Conservation (phyloP, 805 yeast genomes). For the Candida khao-thaluensis region DNA sequence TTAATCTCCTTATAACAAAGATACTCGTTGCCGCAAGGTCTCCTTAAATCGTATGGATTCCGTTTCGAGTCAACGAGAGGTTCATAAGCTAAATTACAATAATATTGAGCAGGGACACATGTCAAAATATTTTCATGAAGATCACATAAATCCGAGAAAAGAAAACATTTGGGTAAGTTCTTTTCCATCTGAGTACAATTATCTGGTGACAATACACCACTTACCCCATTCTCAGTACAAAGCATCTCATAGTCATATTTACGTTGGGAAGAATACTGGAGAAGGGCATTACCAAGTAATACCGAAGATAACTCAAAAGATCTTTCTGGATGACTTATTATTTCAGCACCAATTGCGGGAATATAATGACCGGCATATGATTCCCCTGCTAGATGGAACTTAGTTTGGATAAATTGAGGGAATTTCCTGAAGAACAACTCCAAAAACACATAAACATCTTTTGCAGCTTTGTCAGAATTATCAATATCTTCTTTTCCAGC, state of each 20-base stretch:
- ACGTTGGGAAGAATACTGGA: constrained; percentile 74
- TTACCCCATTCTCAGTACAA: constrained; percentile 51
- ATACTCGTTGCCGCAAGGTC: constrained; percentile 10
- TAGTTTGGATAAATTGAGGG: constrained; percentile 22
- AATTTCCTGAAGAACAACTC: constrained; percentile 31
- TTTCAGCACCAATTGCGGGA: constrained; percentile 40
- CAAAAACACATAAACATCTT: constrained; percentile 28
- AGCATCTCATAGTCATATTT: constrained; percentile 83
- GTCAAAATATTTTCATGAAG: not conserved
- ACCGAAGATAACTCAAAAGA: constrained; percentile 62
- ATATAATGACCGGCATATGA: constrained; percentile 46
- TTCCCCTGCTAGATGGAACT: constrained; percentile 38
- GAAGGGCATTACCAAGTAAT: constrained; percentile 89
- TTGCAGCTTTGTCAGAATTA: constrained; percentile 24
- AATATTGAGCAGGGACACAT: constrained; percentile 10
- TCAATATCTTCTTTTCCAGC: constrained; percentile 18
- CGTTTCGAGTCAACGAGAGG: constrained; percentile 1
- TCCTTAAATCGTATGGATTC: constrained; percentile 15
- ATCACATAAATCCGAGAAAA: constrained; percentile 4
- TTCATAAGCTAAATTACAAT: constrained; percentile 11
- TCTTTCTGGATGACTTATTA: constrained; percentile 36
- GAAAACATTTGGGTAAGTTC: constrained; percentile 8
- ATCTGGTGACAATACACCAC: constrained; percentile 22
- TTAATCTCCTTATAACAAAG: constrained; percentile 50
- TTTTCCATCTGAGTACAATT: constrained; percentile 27